Base-by-base conservation (phyloP, 768 basidiomycete genomes). In the Lyophyllum decastes region DNA sequence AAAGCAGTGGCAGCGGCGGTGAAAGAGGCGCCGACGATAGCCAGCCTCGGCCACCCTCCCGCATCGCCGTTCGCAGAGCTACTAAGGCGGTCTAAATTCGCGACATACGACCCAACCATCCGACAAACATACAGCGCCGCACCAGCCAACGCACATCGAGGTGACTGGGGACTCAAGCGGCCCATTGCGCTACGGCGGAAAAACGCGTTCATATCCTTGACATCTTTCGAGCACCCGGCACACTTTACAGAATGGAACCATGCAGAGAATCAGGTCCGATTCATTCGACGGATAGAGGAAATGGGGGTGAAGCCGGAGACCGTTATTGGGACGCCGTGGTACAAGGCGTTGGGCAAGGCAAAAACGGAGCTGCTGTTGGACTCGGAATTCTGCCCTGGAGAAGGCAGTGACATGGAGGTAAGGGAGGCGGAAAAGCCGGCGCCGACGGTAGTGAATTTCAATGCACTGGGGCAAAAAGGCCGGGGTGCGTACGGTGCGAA, bases 81-180 rank as follows among this genome's bases (percentile, higher is more conserved):
- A 49, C 81, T 95, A 49, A 86, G 89, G 26, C 84, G 86, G 45
- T 94, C 94, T 33, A 89, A 88, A 61, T 94, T 95, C 72, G 86
- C 92, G 10, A 76, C 88, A 11, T 93, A 79, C 69, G 89, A 93
- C 74, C 90, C 89, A 0, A 66, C 70, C 46, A 91, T 95, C 58
- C 81, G 82, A 46, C 92, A 94, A 66, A 83, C 92, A 19, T 95
- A 94, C 72, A 82, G 86, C 16, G 76, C 92, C 0, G 81, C 83
- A 46, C 80, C 83, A 21, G 87, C 88, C 43, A 80, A 90, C 67
- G 84, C 87, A 12, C 78, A 87, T 63, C 84, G 92, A 25, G 90
- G 91, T 53, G 82, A 93, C 75, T 95, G 86, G 83, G 93, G 93
- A 22, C 76, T 95, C 60, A 95, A 95, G 72, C 87, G 92, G 0